Evolutionary conservation across 2,329 filamentous ascomycete genomes (phyloP).

Genomic region (Dichotomopilus funicola): DNA sequence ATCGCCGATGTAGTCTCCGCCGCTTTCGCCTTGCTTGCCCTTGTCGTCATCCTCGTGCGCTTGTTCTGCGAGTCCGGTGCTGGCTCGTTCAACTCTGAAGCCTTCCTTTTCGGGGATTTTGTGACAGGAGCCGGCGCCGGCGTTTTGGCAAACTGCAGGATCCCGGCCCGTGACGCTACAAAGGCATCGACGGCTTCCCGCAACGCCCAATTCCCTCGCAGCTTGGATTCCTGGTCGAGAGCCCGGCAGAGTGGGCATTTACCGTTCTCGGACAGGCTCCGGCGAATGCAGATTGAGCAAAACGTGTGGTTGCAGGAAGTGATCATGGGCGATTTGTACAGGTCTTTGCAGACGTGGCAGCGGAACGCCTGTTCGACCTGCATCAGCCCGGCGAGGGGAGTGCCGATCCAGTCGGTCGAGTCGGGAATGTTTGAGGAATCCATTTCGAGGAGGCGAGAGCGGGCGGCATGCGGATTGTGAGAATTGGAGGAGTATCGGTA

Average conservation of each 20-base stretch:
- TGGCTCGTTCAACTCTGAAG: slow-evolving; percentile 29
- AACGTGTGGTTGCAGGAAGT: slow-evolving; percentile 95
- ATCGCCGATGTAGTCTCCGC: slow-evolving; percentile 34
- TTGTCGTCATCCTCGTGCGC: slow-evolving; percentile 46
- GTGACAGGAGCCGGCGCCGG: slow-evolving; percentile 23
- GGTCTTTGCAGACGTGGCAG: slow-evolving; percentile 97
- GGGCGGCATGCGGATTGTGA: background rate
- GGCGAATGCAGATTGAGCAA: slow-evolving; percentile 89
- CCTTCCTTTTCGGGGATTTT: slow-evolving; percentile 47
- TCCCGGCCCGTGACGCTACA: slow-evolving; percentile 52
- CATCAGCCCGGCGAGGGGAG: slow-evolving; percentile 58
- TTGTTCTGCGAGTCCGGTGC: slow-evolving; percentile 35
- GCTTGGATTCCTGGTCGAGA: slow-evolving; percentile 72
- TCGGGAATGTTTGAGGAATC: slow-evolving; percentile 50
- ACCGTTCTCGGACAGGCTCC: slow-evolving; percentile 73
- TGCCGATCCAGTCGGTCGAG: slow-evolving; percentile 78
- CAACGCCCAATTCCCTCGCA: slow-evolving; percentile 78
- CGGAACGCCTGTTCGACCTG: slow-evolving; percentile 78
- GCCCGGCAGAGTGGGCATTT: slow-evolving; percentile 82
- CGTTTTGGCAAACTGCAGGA: slow-evolving; percentile 58
- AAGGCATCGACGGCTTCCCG: slow-evolving; percentile 82
- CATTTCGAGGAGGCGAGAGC: slow-evolving; percentile 8
- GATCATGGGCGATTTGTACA: slow-evolving; percentile 89
- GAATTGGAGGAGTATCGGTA: background rate
- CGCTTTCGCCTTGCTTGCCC: slow-evolving; percentile 38